phyloP scores from a whole-genome alignment of 1,284 basidiomycete species.

The Rhodotorula sp. region DNA sequence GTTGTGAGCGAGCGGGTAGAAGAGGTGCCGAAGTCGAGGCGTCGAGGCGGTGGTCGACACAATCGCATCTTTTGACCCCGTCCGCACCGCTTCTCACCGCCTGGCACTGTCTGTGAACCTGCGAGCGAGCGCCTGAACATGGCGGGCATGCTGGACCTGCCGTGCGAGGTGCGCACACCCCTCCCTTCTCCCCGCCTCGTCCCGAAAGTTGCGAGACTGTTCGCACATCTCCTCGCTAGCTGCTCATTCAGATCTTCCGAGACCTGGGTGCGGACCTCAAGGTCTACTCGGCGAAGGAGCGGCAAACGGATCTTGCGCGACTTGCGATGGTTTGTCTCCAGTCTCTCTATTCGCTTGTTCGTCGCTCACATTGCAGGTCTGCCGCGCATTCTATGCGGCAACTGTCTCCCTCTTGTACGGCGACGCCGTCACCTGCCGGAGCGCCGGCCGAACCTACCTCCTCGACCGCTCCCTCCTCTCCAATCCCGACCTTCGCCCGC shows the following conservation, averaged over 20 bases:
- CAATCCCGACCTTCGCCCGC: neutral
- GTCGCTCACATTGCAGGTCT: neutral
- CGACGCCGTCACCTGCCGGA: slow-evolving; percentile 14
- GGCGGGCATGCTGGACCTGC: slow-evolving; percentile 1
- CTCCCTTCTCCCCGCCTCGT: neutral
- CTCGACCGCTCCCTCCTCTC: slow-evolving; percentile 14
- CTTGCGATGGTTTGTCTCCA: slow-evolving; percentile 6
- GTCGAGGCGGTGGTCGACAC: too few species aligned
- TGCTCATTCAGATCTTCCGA: slow-evolving; percentile 14
- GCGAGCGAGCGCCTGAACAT: neutral
- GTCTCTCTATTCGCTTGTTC: neutral
- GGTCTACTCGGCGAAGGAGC: slow-evolving; percentile 13
- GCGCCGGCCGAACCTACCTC: slow-evolving; percentile 22
- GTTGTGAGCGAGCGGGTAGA: too few species aligned
- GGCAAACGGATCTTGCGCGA: slow-evolving; percentile 22
- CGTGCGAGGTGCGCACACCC: slow-evolving; percentile 13
- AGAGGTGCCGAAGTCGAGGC: too few species aligned
- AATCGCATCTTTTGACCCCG: too few species aligned
- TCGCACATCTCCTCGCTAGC: slow-evolving; percentile 1
- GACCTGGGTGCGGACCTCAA: neutral
- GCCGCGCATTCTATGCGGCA: neutral
- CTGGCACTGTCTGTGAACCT: neutral
- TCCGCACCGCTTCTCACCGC: neutral
- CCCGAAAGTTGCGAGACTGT: neutral
- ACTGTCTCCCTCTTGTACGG: slow-evolving; percentile 12